Evolutionary conservation across 1,284 basidiomycete genomes (phyloP).

Genomic region (Marasmius oreades): DNA sequence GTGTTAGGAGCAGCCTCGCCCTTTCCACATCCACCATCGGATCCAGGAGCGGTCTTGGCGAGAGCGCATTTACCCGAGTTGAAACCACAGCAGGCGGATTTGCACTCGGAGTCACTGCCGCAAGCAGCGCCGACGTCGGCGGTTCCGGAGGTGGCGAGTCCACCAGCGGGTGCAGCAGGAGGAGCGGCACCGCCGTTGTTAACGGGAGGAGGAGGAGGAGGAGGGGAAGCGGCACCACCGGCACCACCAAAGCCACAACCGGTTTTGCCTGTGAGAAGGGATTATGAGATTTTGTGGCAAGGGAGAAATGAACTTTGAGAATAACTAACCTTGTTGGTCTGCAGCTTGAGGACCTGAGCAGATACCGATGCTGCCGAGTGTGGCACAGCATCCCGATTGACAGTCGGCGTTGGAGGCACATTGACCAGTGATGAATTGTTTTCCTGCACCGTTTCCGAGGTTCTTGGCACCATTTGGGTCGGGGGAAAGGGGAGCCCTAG

Average conservation of each 20-base stretch:
- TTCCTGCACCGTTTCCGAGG: neutral
- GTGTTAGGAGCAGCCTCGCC: neutral
- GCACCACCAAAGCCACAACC: neutral
- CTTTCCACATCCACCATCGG: neutral
- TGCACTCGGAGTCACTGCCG: neutral
- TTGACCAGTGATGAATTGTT: conserved; percentile 4
- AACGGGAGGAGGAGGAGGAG: neutral
- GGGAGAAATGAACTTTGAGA: neutral
- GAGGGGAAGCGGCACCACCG: neutral
- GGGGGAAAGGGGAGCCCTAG: neutral
- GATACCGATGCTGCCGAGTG: neutral
- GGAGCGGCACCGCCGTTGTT: neutral
- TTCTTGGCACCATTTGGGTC: neutral
- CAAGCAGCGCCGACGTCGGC: neutral
- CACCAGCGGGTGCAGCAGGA: neutral
- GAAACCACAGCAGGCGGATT: neutral
- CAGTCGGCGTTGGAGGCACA: conserved; percentile 4
- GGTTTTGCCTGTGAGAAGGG: neutral
- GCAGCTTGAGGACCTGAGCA: neutral
- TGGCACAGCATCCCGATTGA: neutral
- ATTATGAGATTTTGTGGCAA: no score
- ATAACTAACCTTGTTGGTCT: neutral
- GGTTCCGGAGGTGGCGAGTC: no score
- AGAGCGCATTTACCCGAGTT: neutral
- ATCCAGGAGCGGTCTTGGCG: neutral